Evolutionary conservation across 305 asterid species (phyloP).

Genomic region (Salvia sclarea): DNA sequence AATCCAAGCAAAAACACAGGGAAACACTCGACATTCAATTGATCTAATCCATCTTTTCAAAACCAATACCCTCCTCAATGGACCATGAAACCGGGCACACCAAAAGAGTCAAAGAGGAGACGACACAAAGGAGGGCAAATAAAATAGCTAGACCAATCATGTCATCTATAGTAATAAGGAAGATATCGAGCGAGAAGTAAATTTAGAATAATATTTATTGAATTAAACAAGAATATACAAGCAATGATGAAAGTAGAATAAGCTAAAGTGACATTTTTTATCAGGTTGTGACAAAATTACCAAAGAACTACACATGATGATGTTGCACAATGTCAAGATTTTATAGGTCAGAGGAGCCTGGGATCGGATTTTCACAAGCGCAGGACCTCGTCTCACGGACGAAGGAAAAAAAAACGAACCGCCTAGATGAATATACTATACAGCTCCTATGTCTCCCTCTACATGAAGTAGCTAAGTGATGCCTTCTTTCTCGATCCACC

Average conservation of each 20-base stretch:
- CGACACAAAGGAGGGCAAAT: too few relatives aligned
- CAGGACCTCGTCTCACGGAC: constrained; percentile 31
- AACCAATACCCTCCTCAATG: not conserved
- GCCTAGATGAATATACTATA: constrained; percentile 25
- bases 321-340: constrained; percentile 34
- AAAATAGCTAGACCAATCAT: too few relatives aligned
- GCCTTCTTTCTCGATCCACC: constrained; percentile 75
- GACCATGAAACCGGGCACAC: not conserved
- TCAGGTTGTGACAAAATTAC: constrained; percentile 16
- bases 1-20: not conserved
- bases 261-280: constrained; percentile 19
- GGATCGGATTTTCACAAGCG: constrained; percentile 32
- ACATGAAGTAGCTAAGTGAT: constrained; percentile 74
- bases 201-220: constrained; percentile 28
- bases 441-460: constrained; percentile 35
- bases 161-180: not conserved
- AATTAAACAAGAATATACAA: constrained; percentile 33
- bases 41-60: not conserved
- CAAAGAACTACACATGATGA: constrained; percentile 32
- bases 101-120: too few relatives aligned
- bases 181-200: not conserved
- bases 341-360: constrained; percentile 39
- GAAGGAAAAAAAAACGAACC: not conserved
- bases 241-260: constrained; percentile 11
- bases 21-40: not conserved